phyloP scores from a whole-genome alignment of 352 stramenopile species.

The Pythium phragmiticola region DNA sequence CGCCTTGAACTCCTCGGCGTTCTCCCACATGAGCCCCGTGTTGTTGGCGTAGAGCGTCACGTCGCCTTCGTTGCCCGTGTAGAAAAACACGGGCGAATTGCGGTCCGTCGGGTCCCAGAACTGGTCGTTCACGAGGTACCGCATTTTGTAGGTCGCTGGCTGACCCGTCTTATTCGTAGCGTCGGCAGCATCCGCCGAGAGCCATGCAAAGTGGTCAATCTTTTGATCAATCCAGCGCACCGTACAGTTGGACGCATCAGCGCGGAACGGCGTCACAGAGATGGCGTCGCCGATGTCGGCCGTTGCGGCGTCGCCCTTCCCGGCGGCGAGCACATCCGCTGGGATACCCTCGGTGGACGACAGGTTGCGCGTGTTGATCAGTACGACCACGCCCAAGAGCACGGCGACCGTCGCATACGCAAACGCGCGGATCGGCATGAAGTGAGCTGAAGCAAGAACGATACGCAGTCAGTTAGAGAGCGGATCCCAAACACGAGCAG shows the following conservation, averaged over 20 bases:
- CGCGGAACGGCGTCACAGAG: conserved; percentile 24
- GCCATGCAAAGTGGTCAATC: conserved; percentile 89
- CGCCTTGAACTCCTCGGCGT: conserved; percentile 55
- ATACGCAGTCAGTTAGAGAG: conserved; percentile 8
- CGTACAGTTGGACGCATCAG: conserved; percentile 72
- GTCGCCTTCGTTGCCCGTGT: conserved; percentile 68
- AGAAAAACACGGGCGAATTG: conserved; percentile 73
- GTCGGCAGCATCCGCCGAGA: conserved; percentile 26
- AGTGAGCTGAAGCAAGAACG: conserved; percentile 12
- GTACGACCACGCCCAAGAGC: conserved; percentile 58
- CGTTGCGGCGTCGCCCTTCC: neutral
- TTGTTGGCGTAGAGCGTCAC: conserved; percentile 63
- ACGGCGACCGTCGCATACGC: conserved; percentile 46
- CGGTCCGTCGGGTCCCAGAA: conserved; percentile 68
- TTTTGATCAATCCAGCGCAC: conserved; percentile 87
- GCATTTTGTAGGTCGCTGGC: conserved; percentile 74
- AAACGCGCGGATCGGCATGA: conserved; percentile 46
- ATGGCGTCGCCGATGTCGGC: neutral
- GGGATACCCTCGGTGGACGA: conserved; percentile 43
- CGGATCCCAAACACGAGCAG: neutral
- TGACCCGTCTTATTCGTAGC: conserved; percentile 22
- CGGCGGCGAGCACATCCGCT: conserved; percentile 33
- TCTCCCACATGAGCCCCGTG: conserved; percentile 73
- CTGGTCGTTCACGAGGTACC: conserved; percentile 89
- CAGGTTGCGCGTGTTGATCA: conserved; percentile 71